Percentiles rank a stretch among this genome's conserved stretches.
phyloP scores from a whole-genome alignment of 768 basidiomycete genomes.

The Amanita muscaria region DNA sequence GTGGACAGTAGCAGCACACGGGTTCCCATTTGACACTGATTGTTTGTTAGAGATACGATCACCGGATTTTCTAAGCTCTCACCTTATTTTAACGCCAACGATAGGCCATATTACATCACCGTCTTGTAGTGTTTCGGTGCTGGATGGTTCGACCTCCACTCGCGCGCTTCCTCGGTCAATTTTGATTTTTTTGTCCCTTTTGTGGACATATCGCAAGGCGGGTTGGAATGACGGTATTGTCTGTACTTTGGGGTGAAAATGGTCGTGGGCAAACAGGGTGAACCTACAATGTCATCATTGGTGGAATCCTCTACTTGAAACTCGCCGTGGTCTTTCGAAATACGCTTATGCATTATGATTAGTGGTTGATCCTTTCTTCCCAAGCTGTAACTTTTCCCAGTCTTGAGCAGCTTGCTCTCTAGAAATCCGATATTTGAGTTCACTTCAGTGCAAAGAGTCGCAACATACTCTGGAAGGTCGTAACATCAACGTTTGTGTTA shows the following conservation, averaged over 20 bases:
- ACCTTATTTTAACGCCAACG: not conserved
- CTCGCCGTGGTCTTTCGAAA: conserved; percentile 54
- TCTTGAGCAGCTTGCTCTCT: conserved; percentile 52
- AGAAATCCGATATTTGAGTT: not conserved
- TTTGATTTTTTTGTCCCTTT: conserved; percentile 36
- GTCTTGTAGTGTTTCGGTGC: conserved; percentile 35
- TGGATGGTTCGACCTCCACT: conserved; percentile 27
- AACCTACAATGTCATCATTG: conserved; percentile 45
- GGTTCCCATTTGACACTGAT: conserved; percentile 43
- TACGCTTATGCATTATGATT: conserved; percentile 47
- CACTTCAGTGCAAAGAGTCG: not conserved
- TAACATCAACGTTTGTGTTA: conserved; percentile 24
- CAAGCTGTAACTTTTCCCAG: conserved; percentile 42
- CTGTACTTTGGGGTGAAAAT: conserved; percentile 29
- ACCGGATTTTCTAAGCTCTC: not conserved
- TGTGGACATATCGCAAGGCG: conserved; percentile 36
- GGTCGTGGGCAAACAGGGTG: not conserved
- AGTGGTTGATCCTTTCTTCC: conserved; percentile 51
- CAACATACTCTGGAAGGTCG: conserved; percentile 31
- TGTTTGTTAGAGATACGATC: not conserved
- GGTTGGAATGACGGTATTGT: conserved; percentile 40
- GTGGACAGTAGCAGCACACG: conserved; percentile 39
- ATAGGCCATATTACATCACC: conserved; percentile 20
- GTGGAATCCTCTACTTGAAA: conserved; percentile 48
- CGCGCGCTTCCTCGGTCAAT: conserved; percentile 30